phyloP scores from a whole-genome alignment of 208 protist genomes.

The Leishmania tropica region DNA sequence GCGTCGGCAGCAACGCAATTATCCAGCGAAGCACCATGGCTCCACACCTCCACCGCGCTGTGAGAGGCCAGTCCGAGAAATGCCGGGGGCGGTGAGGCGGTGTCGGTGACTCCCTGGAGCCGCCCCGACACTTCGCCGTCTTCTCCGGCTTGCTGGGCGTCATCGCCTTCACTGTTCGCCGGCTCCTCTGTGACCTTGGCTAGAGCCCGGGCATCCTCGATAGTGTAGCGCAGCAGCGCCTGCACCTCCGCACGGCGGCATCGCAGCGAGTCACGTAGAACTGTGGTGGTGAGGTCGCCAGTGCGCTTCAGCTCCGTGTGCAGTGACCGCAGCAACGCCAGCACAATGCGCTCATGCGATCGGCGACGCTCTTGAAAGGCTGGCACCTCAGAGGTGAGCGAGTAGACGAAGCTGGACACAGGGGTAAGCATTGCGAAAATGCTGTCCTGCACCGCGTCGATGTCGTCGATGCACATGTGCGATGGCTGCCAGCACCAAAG shows the following conservation, averaged over 20 bases:
- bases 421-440: conserved; percentile 67
- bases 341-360: conserved; percentile 36
- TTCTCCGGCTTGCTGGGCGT: conserved; percentile 8
- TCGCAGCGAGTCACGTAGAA: conserved; percentile 62
- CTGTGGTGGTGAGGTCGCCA: conserved; percentile 43
- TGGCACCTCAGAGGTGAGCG: conserved; percentile 55
- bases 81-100: conserved; percentile 20
- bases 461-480: conserved; percentile 74
- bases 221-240: conserved; percentile 48
- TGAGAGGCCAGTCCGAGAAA: conserved; percentile 62
- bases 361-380: conserved; percentile 42
- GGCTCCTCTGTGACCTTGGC: conserved; percentile 20
- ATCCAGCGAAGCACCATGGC: conserved; percentile 57
- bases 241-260: conserved; percentile 53
- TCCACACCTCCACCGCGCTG: conserved; percentile 78
- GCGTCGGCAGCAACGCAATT: conserved; percentile 55
- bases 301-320: conserved; percentile 51
- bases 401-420: conserved; percentile 53
- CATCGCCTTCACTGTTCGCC: conserved; percentile 13
- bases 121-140: not conserved
- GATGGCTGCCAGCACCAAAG: conserved; percentile 69
- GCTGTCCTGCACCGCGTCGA: conserved; percentile 63
- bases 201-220: conserved; percentile 29
- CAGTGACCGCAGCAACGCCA: conserved; percentile 49
- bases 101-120: conserved; percentile 4